These are phyloP conservation scores for Teunomyces atbi DNA, from an alignment of 805 yeast species.

Conservation along the genomic window DNA sequence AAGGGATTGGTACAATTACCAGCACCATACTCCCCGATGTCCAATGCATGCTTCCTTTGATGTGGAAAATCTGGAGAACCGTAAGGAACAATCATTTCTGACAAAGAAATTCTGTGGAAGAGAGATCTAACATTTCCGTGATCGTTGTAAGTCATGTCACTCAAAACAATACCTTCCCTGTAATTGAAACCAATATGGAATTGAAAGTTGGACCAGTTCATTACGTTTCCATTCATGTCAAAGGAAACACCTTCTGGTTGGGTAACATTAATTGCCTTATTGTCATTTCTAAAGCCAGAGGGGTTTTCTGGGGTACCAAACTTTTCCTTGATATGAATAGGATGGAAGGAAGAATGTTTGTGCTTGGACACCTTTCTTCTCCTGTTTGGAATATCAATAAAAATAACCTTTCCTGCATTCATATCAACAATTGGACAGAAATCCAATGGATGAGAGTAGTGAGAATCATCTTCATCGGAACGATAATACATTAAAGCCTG, in stretches of 20 bases:
- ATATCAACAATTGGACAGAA: constrained; percentile 82
- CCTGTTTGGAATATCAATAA: constrained; percentile 70
- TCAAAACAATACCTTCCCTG: constrained; percentile 79
- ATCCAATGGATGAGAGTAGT: constrained; percentile 73
- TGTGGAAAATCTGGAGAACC: constrained; percentile 79
- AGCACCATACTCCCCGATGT: constrained; percentile 86
- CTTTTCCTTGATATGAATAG: constrained; percentile 58
- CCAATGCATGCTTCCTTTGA: constrained; percentile 83
- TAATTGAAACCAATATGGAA: constrained; percentile 83
- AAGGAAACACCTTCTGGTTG: constrained; percentile 86
- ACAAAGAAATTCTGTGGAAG: constrained; percentile 73
- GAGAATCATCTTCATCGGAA: constrained; percentile 72
- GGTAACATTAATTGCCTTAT: constrained; percentile 65
- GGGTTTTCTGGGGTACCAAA: constrained; percentile 50
- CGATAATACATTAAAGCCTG: constrained; percentile 81
- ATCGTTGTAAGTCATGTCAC: constrained; percentile 72
- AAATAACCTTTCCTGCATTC: constrained; percentile 65
- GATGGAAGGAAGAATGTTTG: constrained; percentile 70
- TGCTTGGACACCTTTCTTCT: constrained; percentile 70
- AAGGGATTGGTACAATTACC: constrained; percentile 82
- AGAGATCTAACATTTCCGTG: constrained; percentile 71
- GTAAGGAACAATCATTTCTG: constrained; percentile 85
- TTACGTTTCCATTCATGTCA: constrained; percentile 63
- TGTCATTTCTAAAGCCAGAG: constrained; percentile 55
- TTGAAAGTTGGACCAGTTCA: constrained; percentile 76